Evolutionary conservation across 202 grass and related monocot genomes (phyloP), one percentile per base, ranked within the genome.

Genomic region (Musa balbisiana): DNA sequence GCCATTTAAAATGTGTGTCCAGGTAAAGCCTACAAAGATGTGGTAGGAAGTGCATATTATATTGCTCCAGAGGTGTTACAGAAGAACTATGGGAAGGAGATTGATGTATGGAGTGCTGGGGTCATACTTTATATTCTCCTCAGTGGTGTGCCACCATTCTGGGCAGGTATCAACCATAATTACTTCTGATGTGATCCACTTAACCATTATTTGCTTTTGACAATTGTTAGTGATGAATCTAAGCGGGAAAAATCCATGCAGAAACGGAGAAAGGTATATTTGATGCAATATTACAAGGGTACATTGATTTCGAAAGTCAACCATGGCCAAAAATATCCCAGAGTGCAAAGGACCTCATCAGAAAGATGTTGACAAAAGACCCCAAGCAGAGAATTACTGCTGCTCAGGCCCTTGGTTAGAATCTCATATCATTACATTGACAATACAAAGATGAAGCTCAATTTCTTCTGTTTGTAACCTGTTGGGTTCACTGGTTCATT

Each of bases 41-140:
- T 86, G 22, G 90, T 93, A 22, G 94, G 90, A 66, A 93, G 83
- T 59, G 81, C 88, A 11, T 89, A 89, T 86, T 93, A 93, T 51
- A 87, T 98, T 27, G 91, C 94, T 11, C 88, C 88, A 62, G 91
- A 98, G 76, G 91, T 94, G 43, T 11, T 98, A 69, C 64, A 55
- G 21, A 64, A 15, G 49, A 98, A 85, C 11, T 94, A 98, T 10
- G 91, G 88, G 17, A 94, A 77, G 80, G 95, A 94, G 55, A 86
- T 87, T 9, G 95, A 94, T 59, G 75, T 98, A 11, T 98, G 90
- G 91, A 98, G 88, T 19, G 91, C 94, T 11, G 88, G 90, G 64
- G 73, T 98, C 56, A 98, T 98, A 72, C 67, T 98, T 24, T 93
- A 94, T 56, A 92, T 94, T 79, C 87, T 98, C 59, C 71, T 94